phyloP scores from a whole-genome alignment of 2,329 filamentous ascomycete species.

The Pseudopithomyces chartarum region DNA sequence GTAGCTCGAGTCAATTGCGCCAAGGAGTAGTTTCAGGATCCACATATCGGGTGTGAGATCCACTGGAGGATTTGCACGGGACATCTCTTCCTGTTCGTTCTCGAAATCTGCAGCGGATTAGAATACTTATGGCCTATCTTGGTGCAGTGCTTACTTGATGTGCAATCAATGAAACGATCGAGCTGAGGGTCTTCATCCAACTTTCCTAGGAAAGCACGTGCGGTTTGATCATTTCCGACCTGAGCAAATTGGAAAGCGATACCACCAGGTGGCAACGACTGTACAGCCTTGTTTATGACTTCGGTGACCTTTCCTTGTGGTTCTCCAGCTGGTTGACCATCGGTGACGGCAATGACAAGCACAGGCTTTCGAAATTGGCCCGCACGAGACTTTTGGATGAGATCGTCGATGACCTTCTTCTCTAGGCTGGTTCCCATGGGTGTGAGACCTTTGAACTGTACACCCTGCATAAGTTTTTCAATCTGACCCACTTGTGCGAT shows the following conservation, averaged over 20 bases:
- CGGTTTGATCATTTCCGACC: conserved; percentile 69
- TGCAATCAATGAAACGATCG: conserved; percentile 68
- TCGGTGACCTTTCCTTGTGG: conserved; percentile 61
- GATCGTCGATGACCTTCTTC: conserved; percentile 66
- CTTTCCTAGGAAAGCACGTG: conserved; percentile 66
- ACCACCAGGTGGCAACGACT: conserved; percentile 61
- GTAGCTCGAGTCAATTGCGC: conserved; percentile 69
- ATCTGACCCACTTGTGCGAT: conserved; percentile 64
- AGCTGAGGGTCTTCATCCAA: conserved; percentile 68
- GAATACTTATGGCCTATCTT: not conserved
- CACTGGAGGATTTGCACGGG: conserved; percentile 63
- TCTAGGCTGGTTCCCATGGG: conserved; percentile 68
- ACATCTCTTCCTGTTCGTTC: conserved; percentile 70
- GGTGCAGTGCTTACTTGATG: conserved; percentile 60
- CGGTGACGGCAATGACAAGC: conserved; percentile 68
- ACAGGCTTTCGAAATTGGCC: conserved; percentile 66
- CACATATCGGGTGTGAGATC: conserved; percentile 69
- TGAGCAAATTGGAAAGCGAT: conserved; percentile 72
- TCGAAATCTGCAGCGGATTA: conserved; percentile 60
- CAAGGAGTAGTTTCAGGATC: conserved; percentile 70
- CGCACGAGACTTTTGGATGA: conserved; percentile 58
- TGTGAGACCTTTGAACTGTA: conserved; percentile 69
- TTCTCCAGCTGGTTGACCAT: conserved; percentile 69
- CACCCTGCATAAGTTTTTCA: conserved; percentile 60
- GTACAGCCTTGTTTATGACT: conserved; percentile 60